These are phyloP conservation scores for Salix caprea DNA, from an alignment of 345 rosid genomes.

Conservation along the genomic window DNA sequence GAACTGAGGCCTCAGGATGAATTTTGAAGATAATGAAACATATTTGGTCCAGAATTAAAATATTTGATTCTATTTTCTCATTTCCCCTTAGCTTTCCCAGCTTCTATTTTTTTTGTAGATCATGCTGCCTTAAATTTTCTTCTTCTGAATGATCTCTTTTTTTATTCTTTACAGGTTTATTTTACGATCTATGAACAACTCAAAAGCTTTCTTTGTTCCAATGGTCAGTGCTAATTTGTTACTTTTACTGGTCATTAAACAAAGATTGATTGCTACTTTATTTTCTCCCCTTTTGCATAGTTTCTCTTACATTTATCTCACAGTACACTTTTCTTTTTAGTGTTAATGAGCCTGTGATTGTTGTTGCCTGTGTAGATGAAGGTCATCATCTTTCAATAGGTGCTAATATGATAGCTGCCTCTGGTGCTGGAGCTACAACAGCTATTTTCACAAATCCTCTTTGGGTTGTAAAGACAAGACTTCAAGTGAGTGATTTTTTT, in stretches of 20 bases:
- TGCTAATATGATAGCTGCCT: slow-evolving; percentile 76
- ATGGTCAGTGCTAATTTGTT: slow-evolving; percentile 42
- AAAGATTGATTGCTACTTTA: background rate
- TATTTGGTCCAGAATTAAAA: background rate
- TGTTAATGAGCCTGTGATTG: background rate
- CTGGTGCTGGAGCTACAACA: slow-evolving; percentile 87
- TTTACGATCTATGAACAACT: slow-evolving; percentile 82
- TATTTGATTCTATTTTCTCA: background rate
- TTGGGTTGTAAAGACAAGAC: slow-evolving; percentile 95
- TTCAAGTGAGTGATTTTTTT: slow-evolving; percentile 46
- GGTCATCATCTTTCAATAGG: slow-evolving; percentile 57
- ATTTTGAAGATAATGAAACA: background rate
- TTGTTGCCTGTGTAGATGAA: slow-evolving; percentile 36
- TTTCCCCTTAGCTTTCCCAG: background rate
- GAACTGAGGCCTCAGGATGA: background rate
- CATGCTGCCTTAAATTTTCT: background rate
- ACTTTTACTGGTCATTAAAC: background rate
- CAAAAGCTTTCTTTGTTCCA: slow-evolving; percentile 49
- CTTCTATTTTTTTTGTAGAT: background rate
- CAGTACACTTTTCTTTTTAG: background rate
- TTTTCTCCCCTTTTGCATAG: background rate
- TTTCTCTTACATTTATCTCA: background rate
- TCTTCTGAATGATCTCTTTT: background rate
- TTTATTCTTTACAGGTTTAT: slow-evolving; percentile 52
- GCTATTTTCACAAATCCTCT: slow-evolving; percentile 76